A percentile compares a stretch with the other conserved stretches of the same genome.
These are phyloP conservation scores for Fusarium neocosmosporiellum DNA, from an alignment of 2,329 filamentous ascomycete genomes.

Conservation along the genomic window DNA sequence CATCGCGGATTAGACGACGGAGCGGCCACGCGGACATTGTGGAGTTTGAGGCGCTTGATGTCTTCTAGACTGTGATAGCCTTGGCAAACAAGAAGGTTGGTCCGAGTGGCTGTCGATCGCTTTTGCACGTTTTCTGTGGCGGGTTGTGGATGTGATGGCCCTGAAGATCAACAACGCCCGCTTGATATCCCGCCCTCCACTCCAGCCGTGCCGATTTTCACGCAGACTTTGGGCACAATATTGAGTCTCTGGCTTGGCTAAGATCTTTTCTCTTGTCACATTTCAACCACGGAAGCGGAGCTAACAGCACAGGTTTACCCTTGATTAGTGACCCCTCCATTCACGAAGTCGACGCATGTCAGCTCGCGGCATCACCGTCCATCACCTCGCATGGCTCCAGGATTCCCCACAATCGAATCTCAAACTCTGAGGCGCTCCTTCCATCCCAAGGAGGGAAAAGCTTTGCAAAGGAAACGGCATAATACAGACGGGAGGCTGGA, in stretches of 20 bases:
- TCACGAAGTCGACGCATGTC: conserved; percentile 1
- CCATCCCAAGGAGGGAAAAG: not conserved
- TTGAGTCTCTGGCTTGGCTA: not conserved
- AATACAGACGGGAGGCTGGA: not conserved
- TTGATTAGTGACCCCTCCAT: not conserved
- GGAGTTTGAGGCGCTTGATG: not conserved
- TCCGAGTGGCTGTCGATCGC: not conserved
- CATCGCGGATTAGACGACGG: not conserved
- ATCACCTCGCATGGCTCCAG: conserved; percentile 25
- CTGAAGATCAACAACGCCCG: conserved; percentile 8
- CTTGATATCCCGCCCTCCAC: not conserved
- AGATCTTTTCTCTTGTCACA: conserved; percentile 4
- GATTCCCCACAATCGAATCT: conserved; percentile 26
- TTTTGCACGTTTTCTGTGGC: conserved; percentile 13
- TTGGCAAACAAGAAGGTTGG: conserved; percentile 1
- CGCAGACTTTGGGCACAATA: not conserved
- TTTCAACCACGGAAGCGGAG: conserved; percentile 10
- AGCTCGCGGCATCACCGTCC: conserved; percentile 12
- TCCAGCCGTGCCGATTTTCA: not conserved
- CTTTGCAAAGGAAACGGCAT: not conserved
- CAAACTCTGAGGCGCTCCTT: conserved; percentile 4
- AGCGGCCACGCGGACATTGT: not conserved
- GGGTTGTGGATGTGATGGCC: conserved; percentile 16
- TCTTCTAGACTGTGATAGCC: not conserved
- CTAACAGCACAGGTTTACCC: not conserved